Evolutionary conservation across 768 basidiomycete species (phyloP).

Genomic region (Russula sp.): DNA sequence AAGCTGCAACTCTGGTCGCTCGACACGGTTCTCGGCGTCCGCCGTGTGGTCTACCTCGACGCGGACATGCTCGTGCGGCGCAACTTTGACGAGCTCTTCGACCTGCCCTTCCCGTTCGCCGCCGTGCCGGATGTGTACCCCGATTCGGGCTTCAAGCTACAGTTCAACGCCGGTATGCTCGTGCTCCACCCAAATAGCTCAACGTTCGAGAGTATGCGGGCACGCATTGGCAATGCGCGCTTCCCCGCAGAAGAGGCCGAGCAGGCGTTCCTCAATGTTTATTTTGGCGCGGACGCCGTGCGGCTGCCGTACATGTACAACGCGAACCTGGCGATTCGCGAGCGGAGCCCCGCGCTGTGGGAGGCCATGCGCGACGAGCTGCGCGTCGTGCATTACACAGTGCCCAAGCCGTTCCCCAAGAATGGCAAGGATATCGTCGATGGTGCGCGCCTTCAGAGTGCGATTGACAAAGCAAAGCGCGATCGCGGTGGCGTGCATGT

Average conservation of each 20-base stretch:
- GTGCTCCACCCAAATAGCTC: slow-evolving; percentile 30
- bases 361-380: slow-evolving; percentile 28
- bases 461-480: slow-evolving; percentile 21
- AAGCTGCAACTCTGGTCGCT: slow-evolving; percentile 40
- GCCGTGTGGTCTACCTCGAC: slow-evolving; percentile 36
- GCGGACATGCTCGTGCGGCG: slow-evolving; percentile 39
- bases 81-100: slow-evolving; percentile 43
- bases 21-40: slow-evolving; percentile 29
- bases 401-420: slow-evolving; percentile 29
- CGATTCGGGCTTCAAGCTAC: slow-evolving; percentile 32
- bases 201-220: slow-evolving; percentile 30
- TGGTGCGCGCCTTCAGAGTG: slow-evolving; percentile 23
- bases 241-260: slow-evolving; percentile 37
- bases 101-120: slow-evolving; percentile 37
- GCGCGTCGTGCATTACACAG: slow-evolving; percentile 34
- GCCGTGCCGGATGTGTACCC: slow-evolving; percentile 39
- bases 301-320: slow-evolving; percentile 35
- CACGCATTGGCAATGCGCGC: slow-evolving; percentile 36
- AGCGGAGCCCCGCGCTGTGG: slow-evolving; percentile 31
- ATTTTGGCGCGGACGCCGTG: slow-evolving; percentile 32
- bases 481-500: slow-evolving; percentile 17
- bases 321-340: slow-evolving; percentile 35
- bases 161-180: slow-evolving; percentile 37
- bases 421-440: slow-evolving; percentile 24
- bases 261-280: slow-evolving; percentile 40